Conservation (phyloP, 768 basidiomycete species). For the Mycena vulgaris region DNA sequence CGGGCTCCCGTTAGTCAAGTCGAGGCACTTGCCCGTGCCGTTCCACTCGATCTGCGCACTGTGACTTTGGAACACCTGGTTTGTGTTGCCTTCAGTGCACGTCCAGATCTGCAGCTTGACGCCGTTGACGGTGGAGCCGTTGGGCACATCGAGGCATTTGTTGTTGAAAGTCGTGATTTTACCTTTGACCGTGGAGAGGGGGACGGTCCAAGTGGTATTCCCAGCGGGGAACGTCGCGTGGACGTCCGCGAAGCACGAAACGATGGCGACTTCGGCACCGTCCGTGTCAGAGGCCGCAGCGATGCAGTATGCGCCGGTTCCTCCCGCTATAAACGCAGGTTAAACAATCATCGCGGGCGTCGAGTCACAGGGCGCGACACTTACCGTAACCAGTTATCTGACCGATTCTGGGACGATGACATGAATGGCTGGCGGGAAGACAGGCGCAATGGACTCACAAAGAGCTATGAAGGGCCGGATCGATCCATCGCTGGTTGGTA, state of each 20-base stretch:
- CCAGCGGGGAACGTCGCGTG: constrained; percentile 25
- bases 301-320: constrained; percentile 21
- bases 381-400: not conserved
- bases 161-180: constrained; percentile 17
- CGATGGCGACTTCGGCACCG: constrained; percentile 28
- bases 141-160: constrained; percentile 43
- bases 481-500: too few relatives aligned
- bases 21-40: not conserved
- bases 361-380: too few relatives aligned
- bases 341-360: not conserved
- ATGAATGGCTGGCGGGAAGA: not conserved
- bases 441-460: not conserved
- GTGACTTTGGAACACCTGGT: not conserved
- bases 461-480: too few relatives aligned
- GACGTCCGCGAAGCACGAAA: constrained; percentile 15
- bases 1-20: not conserved
- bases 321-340: not conserved
- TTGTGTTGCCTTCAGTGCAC: not conserved
- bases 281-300: constrained; percentile 13
- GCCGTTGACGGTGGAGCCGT: constrained; percentile 33
- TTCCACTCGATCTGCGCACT: not conserved
- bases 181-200: constrained; percentile 7
- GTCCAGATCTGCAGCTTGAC: constrained; percentile 17
- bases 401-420: not conserved
- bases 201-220: constrained; percentile 28